Conservation (phyloP, 805 yeast genomes). For the Wickerhamomyces chaumierensis region DNA sequence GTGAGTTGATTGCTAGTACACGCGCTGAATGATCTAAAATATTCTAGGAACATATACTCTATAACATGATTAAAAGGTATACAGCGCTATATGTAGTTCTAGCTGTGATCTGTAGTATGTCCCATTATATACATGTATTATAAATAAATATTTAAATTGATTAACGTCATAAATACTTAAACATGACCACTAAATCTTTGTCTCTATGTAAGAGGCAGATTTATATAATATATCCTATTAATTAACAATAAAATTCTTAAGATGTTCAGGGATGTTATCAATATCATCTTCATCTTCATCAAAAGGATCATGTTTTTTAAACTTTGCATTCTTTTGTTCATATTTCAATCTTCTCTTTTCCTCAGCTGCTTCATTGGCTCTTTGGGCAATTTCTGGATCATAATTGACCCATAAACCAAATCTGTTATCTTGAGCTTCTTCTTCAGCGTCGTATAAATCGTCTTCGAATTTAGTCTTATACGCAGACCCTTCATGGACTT, state of each 20-base stretch:
- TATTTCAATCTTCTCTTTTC: constrained; percentile 16
- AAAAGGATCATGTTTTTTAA: constrained; percentile 14
- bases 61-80: no score
- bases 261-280: constrained; percentile 17
- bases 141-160: no score
- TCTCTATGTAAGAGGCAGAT: no score
- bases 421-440: constrained; percentile 39
- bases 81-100: no score
- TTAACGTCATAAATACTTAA: no score
- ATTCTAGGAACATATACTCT: no score
- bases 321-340: constrained; percentile 14
- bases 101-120: no score
- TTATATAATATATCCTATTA: no score
- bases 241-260: constrained; percentile 16
- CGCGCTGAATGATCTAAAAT: no score
- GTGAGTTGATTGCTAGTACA: no score
- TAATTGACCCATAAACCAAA: constrained; percentile 62
- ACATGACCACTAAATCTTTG: no score
- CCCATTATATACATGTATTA: no score
- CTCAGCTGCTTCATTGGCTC: constrained; percentile 15
- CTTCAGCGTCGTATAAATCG: constrained; percentile 52
- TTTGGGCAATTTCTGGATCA: constrained; percentile 30
- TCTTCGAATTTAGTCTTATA: constrained; percentile 41
- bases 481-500: constrained; percentile 56
- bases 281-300: constrained; percentile 17